Evolutionary conservation across 441 rosid species (phyloP).

Genomic region (Populus hybrid): DNA sequence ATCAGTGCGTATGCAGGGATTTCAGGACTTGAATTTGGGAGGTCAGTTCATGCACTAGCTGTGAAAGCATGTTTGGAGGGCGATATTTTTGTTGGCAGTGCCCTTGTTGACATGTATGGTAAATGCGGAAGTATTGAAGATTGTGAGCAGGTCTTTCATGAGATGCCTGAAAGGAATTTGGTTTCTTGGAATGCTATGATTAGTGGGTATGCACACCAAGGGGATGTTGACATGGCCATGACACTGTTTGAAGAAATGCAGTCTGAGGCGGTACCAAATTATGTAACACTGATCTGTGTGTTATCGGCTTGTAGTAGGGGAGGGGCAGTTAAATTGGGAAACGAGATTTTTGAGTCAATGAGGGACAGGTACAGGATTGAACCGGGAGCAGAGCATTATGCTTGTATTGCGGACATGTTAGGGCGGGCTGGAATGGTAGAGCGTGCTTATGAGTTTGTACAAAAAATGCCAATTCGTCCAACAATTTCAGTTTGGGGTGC

Average conservation of each 20-base stretch:
- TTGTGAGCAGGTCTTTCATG: conserved; percentile 49
- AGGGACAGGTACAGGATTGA: conserved; percentile 47
- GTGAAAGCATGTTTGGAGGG: conserved; percentile 64
- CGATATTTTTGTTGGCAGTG: conserved; percentile 69
- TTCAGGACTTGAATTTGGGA: conserved; percentile 64
- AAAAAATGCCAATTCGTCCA: conserved; percentile 61
- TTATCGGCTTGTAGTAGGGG: conserved; percentile 87
- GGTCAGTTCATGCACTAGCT: conserved; percentile 65
- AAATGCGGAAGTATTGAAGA: conserved; percentile 81
- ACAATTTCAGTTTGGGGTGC: conserved; percentile 86
- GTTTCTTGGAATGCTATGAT: conserved; percentile 78
- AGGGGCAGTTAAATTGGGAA: conserved; percentile 58
- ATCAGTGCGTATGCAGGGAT: conserved; percentile 73
- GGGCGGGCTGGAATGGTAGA: conserved; percentile 86
- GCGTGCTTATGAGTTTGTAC: conserved; percentile 52
- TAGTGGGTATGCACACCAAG: conserved; percentile 81
- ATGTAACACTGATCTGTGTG: conserved; percentile 65
- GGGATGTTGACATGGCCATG: conserved; percentile 54
- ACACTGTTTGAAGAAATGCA: conserved; percentile 55
- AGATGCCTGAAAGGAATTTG: conserved; percentile 63
- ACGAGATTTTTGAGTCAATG: conserved; percentile 69
- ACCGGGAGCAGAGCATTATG: conserved; percentile 80
- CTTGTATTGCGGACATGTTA: conserved; percentile 80
- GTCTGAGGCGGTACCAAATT: conserved; percentile 52
- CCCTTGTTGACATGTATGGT: conserved; percentile 88